Conservation (phyloP, 139 green algal species). For the Chlamydomonas asymmetrica region DNA sequence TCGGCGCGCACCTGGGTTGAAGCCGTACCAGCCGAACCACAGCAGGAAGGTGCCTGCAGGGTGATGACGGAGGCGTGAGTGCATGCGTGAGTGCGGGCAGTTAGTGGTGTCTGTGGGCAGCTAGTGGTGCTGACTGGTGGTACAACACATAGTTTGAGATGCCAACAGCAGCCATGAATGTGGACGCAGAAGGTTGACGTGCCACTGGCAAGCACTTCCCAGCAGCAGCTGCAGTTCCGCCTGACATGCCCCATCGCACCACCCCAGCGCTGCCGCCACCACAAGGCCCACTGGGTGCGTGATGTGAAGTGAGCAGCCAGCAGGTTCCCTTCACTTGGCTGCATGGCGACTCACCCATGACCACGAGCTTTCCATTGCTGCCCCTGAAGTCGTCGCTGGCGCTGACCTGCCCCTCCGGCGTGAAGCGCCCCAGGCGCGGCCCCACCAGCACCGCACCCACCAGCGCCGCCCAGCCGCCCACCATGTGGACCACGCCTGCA, state of each 20-base stretch:
- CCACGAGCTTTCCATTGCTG: constrained; percentile 49
- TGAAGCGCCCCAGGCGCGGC: constrained; percentile 84
- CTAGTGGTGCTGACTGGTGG: not conserved
- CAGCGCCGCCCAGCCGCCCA: constrained; percentile 71
- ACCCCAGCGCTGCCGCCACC: too few relatives aligned
- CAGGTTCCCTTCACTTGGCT: not conserved
- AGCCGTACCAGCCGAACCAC: constrained; percentile 69
- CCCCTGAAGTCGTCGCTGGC: constrained; percentile 37
- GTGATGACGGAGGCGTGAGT: not conserved
- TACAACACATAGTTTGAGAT: not conserved
- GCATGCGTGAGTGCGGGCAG: too few relatives aligned
- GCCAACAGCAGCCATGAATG: not conserved
- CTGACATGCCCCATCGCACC: too few relatives aligned
- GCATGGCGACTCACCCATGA: constrained; percentile 22
- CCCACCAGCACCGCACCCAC: constrained; percentile 80
- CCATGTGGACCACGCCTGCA: constrained; percentile 71
- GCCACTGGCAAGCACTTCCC: too few relatives aligned
- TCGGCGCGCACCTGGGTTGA: too few relatives aligned
- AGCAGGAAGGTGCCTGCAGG: constrained; percentile 61
- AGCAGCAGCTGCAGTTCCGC: too few relatives aligned
- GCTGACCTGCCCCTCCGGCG: constrained; percentile 60
- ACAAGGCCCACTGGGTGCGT: not conserved
- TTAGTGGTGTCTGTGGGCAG: not conserved
- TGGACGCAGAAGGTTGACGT: not conserved
- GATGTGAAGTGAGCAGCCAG: not conserved